These are phyloP conservation scores for Betula pendula DNA, from an alignment of 306 rosid species.

Conservation along the genomic window DNA sequence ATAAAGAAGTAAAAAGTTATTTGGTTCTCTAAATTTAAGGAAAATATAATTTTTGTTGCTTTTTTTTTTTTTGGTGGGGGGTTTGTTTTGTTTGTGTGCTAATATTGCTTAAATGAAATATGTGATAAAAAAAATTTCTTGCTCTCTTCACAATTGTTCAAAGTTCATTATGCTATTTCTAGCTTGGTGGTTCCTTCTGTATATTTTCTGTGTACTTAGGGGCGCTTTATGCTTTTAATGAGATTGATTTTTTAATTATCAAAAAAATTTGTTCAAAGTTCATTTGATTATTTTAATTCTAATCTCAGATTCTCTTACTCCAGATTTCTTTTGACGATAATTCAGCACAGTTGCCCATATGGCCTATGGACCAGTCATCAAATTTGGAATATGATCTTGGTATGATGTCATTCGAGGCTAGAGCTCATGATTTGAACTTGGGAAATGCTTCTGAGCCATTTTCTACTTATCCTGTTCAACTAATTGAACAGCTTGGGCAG, in stretches of 20 bases:
- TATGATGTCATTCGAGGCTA: constrained; percentile 35
- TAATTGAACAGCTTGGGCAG: constrained; percentile 39
- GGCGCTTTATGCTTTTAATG: no score
- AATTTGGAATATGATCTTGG: constrained; percentile 43
- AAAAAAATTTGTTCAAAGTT: no score
- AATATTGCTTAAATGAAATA: neutral
- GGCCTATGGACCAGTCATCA: constrained; percentile 46
- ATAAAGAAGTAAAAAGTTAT: no score
- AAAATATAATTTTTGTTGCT: neutral
- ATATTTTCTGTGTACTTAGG: no score
- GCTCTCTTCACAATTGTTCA: neutral
- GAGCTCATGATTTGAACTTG: constrained; percentile 30
- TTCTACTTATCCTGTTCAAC: constrained; percentile 35
- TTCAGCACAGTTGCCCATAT: constrained; percentile 45
- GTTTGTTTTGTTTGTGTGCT: neutral
- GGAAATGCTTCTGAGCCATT: constrained; percentile 35
- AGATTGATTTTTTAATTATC: no score
- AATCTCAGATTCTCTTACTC: constrained; percentile 22
- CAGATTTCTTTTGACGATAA: constrained; percentile 65
- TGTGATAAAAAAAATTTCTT: neutral
- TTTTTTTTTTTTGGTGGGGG: neutral
- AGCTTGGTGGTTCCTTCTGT: no score
- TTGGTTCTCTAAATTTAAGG: no score
- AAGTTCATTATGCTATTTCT: no score
- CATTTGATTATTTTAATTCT: constrained; percentile 24